A percentile compares a stretch with the other conserved stretches of the same genome.
Evolutionary conservation across 2,329 filamentous ascomycete genomes (phyloP).

Genomic region (Monosporascus sp.): DNA sequence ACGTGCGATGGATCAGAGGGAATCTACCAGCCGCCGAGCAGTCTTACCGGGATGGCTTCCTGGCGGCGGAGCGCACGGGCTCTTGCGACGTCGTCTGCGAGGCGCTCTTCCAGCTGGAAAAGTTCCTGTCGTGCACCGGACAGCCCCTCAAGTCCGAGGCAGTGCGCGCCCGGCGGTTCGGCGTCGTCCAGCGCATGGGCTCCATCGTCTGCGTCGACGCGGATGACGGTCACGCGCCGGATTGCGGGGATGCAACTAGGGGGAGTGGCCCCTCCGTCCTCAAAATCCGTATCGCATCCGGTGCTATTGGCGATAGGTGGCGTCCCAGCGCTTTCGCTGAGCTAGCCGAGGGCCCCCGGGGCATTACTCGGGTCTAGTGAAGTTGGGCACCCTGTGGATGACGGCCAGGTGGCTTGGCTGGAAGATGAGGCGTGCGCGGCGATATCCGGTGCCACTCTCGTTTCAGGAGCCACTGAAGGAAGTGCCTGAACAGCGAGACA

Average conservation of each 20-base stretch:
- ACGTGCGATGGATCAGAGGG: conserved; percentile 18
- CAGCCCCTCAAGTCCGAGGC: conserved; percentile 18
- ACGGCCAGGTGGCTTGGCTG: neutral
- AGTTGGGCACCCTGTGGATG: neutral
- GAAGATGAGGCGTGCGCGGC: neutral
- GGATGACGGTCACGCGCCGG: neutral
- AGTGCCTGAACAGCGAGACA: too few species aligned
- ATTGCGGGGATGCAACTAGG: neutral
- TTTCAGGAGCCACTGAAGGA: neutral
- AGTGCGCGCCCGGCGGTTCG: conserved; percentile 19
- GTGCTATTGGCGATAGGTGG: neutral
- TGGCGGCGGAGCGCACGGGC: conserved; percentile 18
- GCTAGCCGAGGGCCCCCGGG: neutral
- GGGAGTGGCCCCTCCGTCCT: neutral
- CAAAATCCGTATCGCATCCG: neutral
- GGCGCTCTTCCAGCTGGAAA: conserved; percentile 25
- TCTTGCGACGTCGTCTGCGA: conserved; percentile 22
- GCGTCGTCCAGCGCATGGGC: conserved; percentile 14
- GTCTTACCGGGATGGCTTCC: conserved; percentile 19
- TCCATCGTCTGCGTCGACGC: conserved; percentile 19
- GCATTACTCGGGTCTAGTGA: neutral
- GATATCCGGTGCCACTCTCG: neutral
- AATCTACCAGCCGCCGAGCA: conserved; percentile 15
- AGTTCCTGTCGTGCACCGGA: conserved; percentile 19
- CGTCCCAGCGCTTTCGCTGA: neutral